These are phyloP conservation scores for Ploettnerulaceae sp. DNA, from an alignment of 2,329 filamentous ascomycete genomes.

Conservation along the genomic window DNA sequence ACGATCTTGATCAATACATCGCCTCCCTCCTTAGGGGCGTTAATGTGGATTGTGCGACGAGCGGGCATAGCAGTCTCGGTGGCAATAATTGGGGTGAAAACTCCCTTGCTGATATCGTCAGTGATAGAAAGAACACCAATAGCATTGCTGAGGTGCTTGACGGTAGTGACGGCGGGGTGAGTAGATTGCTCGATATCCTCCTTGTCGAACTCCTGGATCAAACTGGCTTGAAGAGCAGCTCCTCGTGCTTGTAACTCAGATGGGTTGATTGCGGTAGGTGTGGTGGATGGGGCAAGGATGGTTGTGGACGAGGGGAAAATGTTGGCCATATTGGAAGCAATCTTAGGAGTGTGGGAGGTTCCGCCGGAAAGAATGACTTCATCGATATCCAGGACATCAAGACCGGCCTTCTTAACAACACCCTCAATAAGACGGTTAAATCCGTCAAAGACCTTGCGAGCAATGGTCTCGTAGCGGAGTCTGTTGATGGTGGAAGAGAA, in stretches of 20 bases:
- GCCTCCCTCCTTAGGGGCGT: slow-evolving; percentile 72
- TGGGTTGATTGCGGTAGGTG: slow-evolving; percentile 77
- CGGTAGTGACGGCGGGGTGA: slow-evolving; percentile 89
- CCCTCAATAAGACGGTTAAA: slow-evolving; percentile 82
- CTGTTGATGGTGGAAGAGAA: slow-evolving; percentile 91
- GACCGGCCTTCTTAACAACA: slow-evolving; percentile 83
- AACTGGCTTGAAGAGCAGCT: slow-evolving; percentile 88
- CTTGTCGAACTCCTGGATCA: slow-evolving; percentile 91
- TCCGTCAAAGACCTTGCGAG: slow-evolving; percentile 78
- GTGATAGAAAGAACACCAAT: slow-evolving; percentile 75
- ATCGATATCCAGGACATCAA: slow-evolving; percentile 89
- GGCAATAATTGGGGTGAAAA: slow-evolving; percentile 76
- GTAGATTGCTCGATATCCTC: slow-evolving; percentile 94
- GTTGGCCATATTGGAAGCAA: slow-evolving; percentile 71
- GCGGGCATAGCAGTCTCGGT: slow-evolving; percentile 88
- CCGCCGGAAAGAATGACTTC: slow-evolving; percentile 93
- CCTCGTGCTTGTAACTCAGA: slow-evolving; percentile 85
- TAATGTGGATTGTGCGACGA: slow-evolving; percentile 75
- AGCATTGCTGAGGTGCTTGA: slow-evolving; percentile 82
- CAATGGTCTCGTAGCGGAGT: slow-evolving; percentile 85
- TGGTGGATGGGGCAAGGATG: slow-evolving; percentile 80
- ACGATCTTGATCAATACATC: slow-evolving; percentile 84
- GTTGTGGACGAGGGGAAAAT: slow-evolving; percentile 78
- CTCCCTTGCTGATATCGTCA: slow-evolving; percentile 54
- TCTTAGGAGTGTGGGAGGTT: slow-evolving; percentile 87